A percentile compares a stretch with the other conserved stretches of the same genome.
phyloP scores from a whole-genome alignment of 192 early-diverging fungal genomes.

The Kappamyces sp. region DNA sequence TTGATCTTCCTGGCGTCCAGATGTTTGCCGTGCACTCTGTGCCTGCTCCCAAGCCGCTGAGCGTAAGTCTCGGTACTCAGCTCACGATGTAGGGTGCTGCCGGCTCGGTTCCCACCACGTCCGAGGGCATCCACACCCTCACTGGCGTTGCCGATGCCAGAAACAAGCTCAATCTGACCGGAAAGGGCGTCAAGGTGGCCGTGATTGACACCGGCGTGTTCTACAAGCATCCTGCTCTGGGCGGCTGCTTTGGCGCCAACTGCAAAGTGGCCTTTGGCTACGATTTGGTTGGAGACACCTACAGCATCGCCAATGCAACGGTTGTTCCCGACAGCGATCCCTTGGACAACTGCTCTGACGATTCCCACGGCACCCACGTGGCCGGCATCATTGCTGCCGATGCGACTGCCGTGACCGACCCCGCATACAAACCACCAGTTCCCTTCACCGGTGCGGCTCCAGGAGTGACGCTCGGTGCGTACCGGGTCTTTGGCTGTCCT shows the following conservation, averaged over 20 bases:
- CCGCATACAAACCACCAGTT: slow-evolving; percentile 9
- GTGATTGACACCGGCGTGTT: slow-evolving; percentile 48
- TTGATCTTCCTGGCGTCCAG: slow-evolving; percentile 2
- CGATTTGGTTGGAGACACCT: slow-evolving; percentile 42
- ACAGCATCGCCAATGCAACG: slow-evolving; percentile 15
- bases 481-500: slow-evolving; percentile 75
- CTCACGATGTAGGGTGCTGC: neutral
- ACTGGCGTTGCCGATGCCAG: slow-evolving; percentile 34
- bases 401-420: slow-evolving; percentile 17
- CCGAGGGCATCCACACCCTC: slow-evolving; percentile 15
- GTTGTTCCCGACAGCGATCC: slow-evolving; percentile 36
- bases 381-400: slow-evolving; percentile 42
- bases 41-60: slow-evolving; percentile 9
- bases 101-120: neutral
- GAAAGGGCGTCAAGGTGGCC: slow-evolving; percentile 45
- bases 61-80: too few relatives aligned
- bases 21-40: slow-evolving; percentile 14
- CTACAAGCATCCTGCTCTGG: slow-evolving; percentile 50
- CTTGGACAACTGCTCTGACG: slow-evolving; percentile 35
- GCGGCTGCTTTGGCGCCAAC: slow-evolving; percentile 34
- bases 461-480: slow-evolving; percentile 68
- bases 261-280: slow-evolving; percentile 32
- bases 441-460: slow-evolving; percentile 71
- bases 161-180: slow-evolving; percentile 26
- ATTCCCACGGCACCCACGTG: slow-evolving; percentile 47